These are phyloP conservation scores for Incumbomyces delicatus DNA, from an alignment of 2,329 filamentous ascomycete genomes.

Conservation along the genomic window DNA sequence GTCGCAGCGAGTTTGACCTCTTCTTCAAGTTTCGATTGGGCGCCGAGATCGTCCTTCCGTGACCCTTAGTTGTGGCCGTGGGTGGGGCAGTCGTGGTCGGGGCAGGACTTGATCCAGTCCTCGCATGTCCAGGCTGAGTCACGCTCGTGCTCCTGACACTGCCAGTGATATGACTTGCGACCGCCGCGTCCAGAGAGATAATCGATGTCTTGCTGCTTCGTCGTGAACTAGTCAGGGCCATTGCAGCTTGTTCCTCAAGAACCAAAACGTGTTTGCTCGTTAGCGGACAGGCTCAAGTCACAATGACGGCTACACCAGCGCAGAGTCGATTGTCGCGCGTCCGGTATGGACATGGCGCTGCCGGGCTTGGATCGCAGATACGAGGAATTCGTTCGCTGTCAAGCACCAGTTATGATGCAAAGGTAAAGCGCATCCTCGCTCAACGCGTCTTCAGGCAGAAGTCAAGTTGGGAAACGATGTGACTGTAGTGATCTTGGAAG, in stretches of 20 bases:
- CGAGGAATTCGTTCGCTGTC: too few species aligned
- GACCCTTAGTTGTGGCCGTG: slow-evolving; percentile 12
- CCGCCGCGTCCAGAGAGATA: slow-evolving; percentile 20
- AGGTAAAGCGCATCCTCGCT: too few species aligned
- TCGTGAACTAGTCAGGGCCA: slow-evolving; percentile 15
- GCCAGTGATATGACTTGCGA: slow-evolving; percentile 20
- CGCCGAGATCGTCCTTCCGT: slow-evolving; percentile 19
- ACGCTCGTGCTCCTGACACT: slow-evolving; percentile 9
- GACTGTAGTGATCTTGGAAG: too few species aligned
- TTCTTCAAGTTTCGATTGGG: slow-evolving; percentile 22
- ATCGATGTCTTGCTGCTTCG: slow-evolving; percentile 18
- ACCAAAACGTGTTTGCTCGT: too few species aligned
- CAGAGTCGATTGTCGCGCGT: background rate
- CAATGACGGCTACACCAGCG: background rate
- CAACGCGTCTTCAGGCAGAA: too few species aligned
- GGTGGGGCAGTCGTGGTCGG: slow-evolving; percentile 14
- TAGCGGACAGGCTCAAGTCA: background rate
- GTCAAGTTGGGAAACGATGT: too few species aligned
- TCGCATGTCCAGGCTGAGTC: slow-evolving; percentile 10
- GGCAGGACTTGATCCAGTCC: slow-evolving; percentile 17
- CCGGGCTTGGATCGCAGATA: too few species aligned
- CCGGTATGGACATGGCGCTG: too few species aligned
- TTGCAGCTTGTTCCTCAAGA: background rate
- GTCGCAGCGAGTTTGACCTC: slow-evolving; percentile 29
- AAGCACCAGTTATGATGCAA: too few species aligned